Conservation (phyloP, 2,329 filamentous ascomycete genomes). For the Colletotrichum zoysiae region DNA sequence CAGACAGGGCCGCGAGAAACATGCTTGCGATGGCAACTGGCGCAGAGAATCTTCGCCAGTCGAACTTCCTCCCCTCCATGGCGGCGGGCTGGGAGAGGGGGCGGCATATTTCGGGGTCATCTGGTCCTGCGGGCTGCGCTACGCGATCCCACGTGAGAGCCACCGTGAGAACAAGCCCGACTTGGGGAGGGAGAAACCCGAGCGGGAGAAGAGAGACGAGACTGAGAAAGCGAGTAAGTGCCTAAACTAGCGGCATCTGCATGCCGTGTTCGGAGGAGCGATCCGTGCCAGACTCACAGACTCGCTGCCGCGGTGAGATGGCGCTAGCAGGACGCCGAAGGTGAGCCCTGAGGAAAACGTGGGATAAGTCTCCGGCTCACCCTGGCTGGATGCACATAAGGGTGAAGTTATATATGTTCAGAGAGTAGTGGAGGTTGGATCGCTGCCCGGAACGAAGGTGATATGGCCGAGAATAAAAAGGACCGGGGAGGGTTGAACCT, state of each 20-base stretch:
- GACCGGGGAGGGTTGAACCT: conserved; percentile 22
- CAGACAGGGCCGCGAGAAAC: conserved; percentile 34
- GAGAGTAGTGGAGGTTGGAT: neutral
- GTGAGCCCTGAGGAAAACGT: conserved; percentile 27
- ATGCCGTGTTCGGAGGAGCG: conserved; percentile 38
- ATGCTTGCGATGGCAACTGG: conserved; percentile 37
- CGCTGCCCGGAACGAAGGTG: neutral
- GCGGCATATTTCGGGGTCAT: conserved; percentile 37
- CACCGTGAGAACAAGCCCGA: conserved; percentile 16
- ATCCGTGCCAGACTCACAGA: conserved; percentile 41
- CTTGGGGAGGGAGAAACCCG: conserved; percentile 24
- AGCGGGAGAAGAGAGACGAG: conserved; percentile 28
- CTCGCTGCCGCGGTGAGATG: conserved; percentile 30
- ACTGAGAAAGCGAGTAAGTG: conserved; percentile 15
- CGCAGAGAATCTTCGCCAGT: conserved; percentile 34
- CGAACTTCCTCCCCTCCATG: conserved; percentile 31
- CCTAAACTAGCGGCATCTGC: conserved; percentile 37
- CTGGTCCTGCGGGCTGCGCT: conserved; percentile 34
- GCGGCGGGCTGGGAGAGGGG: conserved; percentile 26
- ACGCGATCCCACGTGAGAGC: conserved; percentile 39
- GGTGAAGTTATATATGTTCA: neutral
- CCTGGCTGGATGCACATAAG: conserved; percentile 2
- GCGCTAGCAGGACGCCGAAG: conserved; percentile 32
- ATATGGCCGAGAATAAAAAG: conserved; percentile 18
- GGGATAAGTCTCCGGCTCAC: conserved; percentile 2